A percentile compares a stretch with the other conserved stretches of the same genome.
Conservation (phyloP, 225 moss, liverwort and hornwort genomes). For the Bryoerythrophyllum caledonicum region DNA sequence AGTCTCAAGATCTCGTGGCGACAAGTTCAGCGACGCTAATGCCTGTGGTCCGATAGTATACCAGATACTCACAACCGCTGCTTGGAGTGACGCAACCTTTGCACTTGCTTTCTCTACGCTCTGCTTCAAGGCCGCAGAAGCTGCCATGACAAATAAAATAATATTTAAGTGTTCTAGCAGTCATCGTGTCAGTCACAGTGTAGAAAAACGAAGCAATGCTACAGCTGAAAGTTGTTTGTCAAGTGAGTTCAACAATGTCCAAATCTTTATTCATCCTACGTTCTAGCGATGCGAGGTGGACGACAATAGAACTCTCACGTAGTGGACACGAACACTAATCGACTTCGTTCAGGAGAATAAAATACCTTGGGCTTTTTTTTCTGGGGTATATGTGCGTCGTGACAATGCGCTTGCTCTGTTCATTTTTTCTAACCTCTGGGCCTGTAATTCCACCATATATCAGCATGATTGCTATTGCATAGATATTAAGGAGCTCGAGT, state of each 20-base stretch:
- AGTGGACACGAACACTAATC: slow-evolving; percentile 10
- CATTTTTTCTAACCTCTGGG: slow-evolving; percentile 61
- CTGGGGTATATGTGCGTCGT: slow-evolving; percentile 30
- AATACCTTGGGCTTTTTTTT: slow-evolving; percentile 55
- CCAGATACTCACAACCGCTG: slow-evolving; percentile 77
- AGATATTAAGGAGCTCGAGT: neutral
- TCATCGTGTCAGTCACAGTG: neutral
- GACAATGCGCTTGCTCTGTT: slow-evolving; percentile 39
- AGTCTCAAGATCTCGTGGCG: slow-evolving; percentile 76
- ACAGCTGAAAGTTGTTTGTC: neutral
- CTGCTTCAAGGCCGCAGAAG: slow-evolving; percentile 58
- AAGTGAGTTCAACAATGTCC: no score
- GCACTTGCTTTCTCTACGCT: slow-evolving; percentile 69
- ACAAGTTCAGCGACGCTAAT: slow-evolving; percentile 69
- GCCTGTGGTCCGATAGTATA: slow-evolving; percentile 80
- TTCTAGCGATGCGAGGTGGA: slow-evolving; percentile 4
- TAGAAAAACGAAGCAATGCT: neutral
- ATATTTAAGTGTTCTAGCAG: neutral
- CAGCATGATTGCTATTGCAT: neutral
- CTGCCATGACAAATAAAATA: slow-evolving; percentile 39
- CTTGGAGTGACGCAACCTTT: slow-evolving; percentile 69
- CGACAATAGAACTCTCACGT: neutral
- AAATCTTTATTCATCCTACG: neutral
- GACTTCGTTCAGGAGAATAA: neutral
- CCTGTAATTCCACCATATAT: slow-evolving; percentile 30